Base-by-base conservation (phyloP, 805 yeast species). In the Ogataea trehaloabstinens region DNA sequence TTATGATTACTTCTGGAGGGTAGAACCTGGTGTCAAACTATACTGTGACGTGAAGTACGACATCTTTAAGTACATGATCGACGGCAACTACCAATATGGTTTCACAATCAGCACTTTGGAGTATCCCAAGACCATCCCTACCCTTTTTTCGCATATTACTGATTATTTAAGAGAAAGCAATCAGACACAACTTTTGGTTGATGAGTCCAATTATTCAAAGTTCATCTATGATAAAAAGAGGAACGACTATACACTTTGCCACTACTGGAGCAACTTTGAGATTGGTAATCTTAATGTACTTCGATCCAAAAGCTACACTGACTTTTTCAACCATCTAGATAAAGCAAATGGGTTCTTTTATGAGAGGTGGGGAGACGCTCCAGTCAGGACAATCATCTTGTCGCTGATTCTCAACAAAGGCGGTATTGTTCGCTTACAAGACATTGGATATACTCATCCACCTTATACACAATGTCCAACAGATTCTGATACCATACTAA, bases 311-410 rank as follows among this genome's bases (percentile, higher is more conserved):
- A 80, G 81, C 6, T 87, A 87, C 58, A 60, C 60, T 27, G 70
- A 73, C 34, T 80, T 80, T 55, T 87, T 87, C 53, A 80, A 84
- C 19, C 64, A 71, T 49, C 71, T 87, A 53, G 95, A 87, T 61
- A 58, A 69, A 39, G 71, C 79, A n/a, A 93, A 95, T 57, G 95
- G 95, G 7, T 86, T 87, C 66, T 87, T 81, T 66, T 87, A 86
- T 61, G 87, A 84, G 67, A 73, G 95, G 58, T 85, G 95, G 95
- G 95, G 95, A 41, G 95, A 87, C 62, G 95, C 95, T 6, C 95
- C 95, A 19, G 78, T 86, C 64, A 77, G 63, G 62, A 85, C 52
- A 82, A 62, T 82, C 40, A 86, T 61, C 68, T 77, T 71, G 79
- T 87, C 66, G 74, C 71, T 46, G 83, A 82, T 60, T 69, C 80